phyloP scores from a whole-genome alignment of 371 early-diverging fungal species.

The Syncephalastrum sp. region DNA sequence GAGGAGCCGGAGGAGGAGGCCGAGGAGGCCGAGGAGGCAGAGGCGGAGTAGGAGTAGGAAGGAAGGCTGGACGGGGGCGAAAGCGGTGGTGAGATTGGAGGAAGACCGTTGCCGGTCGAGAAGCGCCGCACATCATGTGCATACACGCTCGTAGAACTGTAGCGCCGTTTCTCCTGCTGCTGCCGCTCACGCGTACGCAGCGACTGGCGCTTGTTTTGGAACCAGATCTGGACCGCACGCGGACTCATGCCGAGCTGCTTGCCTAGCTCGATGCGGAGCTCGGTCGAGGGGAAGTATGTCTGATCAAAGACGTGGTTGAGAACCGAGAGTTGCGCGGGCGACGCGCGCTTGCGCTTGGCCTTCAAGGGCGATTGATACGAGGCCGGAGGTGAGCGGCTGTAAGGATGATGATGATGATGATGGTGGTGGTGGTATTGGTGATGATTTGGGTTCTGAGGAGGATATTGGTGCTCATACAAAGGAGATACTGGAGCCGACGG shows the following conservation, averaged over 20 bases:
- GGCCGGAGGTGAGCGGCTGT: not conserved
- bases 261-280: conserved; percentile 80
- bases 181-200: conserved; percentile 47
- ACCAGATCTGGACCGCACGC: conserved; percentile 91
- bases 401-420: conserved; percentile 1
- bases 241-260: conserved; percentile 84
- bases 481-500: not conserved
- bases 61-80: conserved; percentile 21
- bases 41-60: conserved; percentile 6
- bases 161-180: conserved; percentile 21
- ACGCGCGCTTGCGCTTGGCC: conserved; percentile 49
- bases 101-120: conserved; percentile 34
- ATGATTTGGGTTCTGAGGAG: not conserved
- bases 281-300: conserved; percentile 65
- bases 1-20: conserved; percentile 3
- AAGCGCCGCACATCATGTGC: conserved; percentile 41
- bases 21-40: conserved; percentile 4
- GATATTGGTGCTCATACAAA: not conserved
- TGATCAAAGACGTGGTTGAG: conserved; percentile 53
- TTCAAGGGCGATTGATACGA: conserved; percentile 27
- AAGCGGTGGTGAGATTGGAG: conserved; percentile 50
- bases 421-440: conserved; percentile 5
- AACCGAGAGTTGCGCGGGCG: conserved; percentile 49
- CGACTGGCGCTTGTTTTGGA: conserved; percentile 88
- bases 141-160: conserved; percentile 37